These are phyloP conservation scores for Coffea humblotiana DNA, from an alignment of 305 asterid species.

Conservation along the genomic window DNA sequence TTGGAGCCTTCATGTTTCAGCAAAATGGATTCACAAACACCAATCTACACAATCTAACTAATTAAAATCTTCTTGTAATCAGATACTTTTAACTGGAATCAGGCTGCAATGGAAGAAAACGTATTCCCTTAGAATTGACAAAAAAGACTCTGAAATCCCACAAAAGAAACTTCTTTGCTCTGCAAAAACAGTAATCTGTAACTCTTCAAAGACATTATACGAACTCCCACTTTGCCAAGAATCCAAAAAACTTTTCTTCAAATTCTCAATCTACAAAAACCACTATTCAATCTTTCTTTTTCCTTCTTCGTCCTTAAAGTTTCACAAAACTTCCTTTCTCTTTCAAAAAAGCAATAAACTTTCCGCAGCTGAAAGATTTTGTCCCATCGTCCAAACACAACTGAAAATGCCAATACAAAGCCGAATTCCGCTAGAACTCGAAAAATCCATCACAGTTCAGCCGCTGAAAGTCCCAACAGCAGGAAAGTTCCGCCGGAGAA, in stretches of 20 bases:
- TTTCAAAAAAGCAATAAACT: constrained; percentile 5
- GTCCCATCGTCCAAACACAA: constrained; percentile 11
- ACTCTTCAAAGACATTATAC: constrained; percentile 1
- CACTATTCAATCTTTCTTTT: not conserved
- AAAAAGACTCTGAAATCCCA: constrained; percentile 2
- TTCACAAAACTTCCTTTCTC: not conserved
- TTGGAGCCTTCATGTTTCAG: constrained; percentile 70
- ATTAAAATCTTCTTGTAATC: constrained; percentile 28
- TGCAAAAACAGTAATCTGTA: not conserved
- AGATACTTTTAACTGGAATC: constrained; percentile 19
- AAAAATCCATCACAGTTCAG: constrained; percentile 16
- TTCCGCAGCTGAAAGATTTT: constrained; percentile 10
- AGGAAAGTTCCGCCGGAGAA: constrained; percentile 23
- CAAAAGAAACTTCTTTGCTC: not conserved
- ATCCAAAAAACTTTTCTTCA: not conserved
- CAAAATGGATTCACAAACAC: constrained; percentile 11
- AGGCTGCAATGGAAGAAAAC: not conserved
- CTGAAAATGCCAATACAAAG: constrained; percentile 1
- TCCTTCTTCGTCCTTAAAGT: not conserved
- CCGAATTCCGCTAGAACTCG: constrained; percentile 10
- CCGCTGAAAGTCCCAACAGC: constrained; percentile 3
- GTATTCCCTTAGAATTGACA: not conserved
- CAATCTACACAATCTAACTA: constrained; percentile 7
- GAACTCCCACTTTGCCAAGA: not conserved
- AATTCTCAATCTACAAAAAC: constrained; percentile 6